Percentiles rank a stretch among this genome's conserved stretches.
These are phyloP conservation scores for Mycena maculata DNA, from an alignment of 768 basidiomycete species.

Conservation along the genomic window DNA sequence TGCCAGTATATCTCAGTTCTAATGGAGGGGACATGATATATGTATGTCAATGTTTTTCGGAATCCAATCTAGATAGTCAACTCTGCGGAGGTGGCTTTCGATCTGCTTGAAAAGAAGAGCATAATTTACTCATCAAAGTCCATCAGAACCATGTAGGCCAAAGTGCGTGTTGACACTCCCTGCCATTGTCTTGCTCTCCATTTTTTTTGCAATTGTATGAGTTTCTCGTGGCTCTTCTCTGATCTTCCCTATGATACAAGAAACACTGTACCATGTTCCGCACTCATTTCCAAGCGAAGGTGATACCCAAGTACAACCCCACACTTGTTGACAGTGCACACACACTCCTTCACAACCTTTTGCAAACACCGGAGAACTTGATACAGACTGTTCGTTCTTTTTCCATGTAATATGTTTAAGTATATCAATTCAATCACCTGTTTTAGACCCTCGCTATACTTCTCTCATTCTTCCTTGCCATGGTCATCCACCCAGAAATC, in stretches of 20 bases:
- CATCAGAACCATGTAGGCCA: slow-evolving; percentile 34
- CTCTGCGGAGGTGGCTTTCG: slow-evolving; percentile 55
- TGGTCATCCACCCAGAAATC: slow-evolving; percentile 49
- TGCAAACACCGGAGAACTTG: slow-evolving; percentile 2
- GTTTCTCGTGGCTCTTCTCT: slow-evolving; percentile 33
- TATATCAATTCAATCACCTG: not conserved
- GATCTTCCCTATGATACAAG: slow-evolving; percentile 34
- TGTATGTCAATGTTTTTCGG: slow-evolving; percentile 64
- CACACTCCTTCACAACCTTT: slow-evolving; percentile 45
- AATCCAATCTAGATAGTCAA: slow-evolving; percentile 61
- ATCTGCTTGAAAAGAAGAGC: slow-evolving; percentile 68
- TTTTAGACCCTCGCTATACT: slow-evolving; percentile 46
- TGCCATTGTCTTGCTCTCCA: not conserved
- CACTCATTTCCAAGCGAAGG: slow-evolving; percentile 27
- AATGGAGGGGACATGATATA: slow-evolving; percentile 61
- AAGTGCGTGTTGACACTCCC: slow-evolving; percentile 17
- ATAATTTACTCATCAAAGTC: slow-evolving; percentile 66
- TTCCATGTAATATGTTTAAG: not conserved
- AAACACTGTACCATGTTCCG: slow-evolving; percentile 50
- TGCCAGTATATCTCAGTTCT: slow-evolving; percentile 3
- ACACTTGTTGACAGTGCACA: slow-evolving; percentile 45
- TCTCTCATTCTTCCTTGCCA: slow-evolving; percentile 49
- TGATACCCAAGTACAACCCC: slow-evolving; percentile 40
- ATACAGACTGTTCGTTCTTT: slow-evolving; percentile 43
- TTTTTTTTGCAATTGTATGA: slow-evolving; percentile 8